phyloP scores from a whole-genome alignment of 2,329 filamentous ascomycete genomes.

The Emericellopsis atlantica region DNA sequence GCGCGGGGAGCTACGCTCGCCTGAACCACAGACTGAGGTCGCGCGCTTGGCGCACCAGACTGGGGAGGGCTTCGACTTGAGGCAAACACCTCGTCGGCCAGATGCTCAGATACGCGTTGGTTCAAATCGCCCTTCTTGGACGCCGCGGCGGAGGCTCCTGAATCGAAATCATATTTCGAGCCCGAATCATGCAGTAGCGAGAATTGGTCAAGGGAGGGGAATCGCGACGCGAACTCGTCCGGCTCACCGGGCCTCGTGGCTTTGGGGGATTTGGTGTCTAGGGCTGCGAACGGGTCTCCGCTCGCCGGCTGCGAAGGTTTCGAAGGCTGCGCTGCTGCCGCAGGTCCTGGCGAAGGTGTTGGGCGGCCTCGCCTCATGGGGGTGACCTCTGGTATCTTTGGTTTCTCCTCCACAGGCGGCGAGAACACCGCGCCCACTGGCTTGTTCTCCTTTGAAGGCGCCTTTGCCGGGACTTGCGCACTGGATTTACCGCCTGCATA shows the following conservation, averaged over 20 bases:
- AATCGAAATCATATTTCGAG: slow-evolving; percentile 72
- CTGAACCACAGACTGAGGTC: slow-evolving; percentile 18
- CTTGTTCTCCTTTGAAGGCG: slow-evolving; percentile 40
- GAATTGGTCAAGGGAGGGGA: slow-evolving; percentile 89
- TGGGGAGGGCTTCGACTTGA: slow-evolving; percentile 17
- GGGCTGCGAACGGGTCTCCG: slow-evolving; percentile 79
- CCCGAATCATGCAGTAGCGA: slow-evolving; percentile 77
- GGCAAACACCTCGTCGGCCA: slow-evolving; percentile 78
- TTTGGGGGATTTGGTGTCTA: slow-evolving; percentile 49
- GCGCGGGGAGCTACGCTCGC: not conserved
- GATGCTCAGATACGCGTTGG: slow-evolving; percentile 57
- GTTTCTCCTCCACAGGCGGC: slow-evolving; percentile 57
- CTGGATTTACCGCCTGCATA: slow-evolving; percentile 57
- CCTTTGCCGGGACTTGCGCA: slow-evolving; percentile 33
- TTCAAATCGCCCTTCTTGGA: slow-evolving; percentile 33
- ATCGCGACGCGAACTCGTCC: slow-evolving; percentile 76
- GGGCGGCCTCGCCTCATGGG: slow-evolving; percentile 84
- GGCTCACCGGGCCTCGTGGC: slow-evolving; percentile 34
- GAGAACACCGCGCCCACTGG: slow-evolving; percentile 72
- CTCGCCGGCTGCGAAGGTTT: slow-evolving; percentile 55
- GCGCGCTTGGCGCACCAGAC: slow-evolving; percentile 5
- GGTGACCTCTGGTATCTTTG: slow-evolving; percentile 73
- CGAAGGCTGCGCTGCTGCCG: slow-evolving; percentile 39
- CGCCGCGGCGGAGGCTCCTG: slow-evolving; percentile 31
- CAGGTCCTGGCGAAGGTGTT: slow-evolving; percentile 20